phyloP scores from a whole-genome alignment of 257 asterid genomes.

The Scutellaria galericulata region DNA sequence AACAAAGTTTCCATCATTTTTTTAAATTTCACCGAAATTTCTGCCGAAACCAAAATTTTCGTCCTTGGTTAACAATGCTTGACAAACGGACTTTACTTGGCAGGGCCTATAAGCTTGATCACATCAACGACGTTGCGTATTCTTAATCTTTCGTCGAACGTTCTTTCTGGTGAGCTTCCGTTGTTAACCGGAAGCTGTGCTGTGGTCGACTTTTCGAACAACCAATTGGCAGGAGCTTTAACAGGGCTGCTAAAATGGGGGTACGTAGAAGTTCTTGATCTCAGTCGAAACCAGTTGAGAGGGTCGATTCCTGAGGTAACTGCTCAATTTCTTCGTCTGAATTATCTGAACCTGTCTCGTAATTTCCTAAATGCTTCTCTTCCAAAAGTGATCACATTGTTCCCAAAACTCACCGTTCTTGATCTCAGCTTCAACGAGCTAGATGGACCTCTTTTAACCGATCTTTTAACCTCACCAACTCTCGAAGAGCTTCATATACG shows the following conservation, averaged over 20 bases:
- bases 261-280: conserved; percentile 76
- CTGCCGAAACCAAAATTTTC: too few species aligned
- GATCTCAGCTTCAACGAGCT: conserved; percentile 85
- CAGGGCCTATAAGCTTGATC: conserved; percentile 76
- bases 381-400: conserved; percentile 62
- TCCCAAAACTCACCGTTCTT: conserved; percentile 69
- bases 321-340: conserved; percentile 80
- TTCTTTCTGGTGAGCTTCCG: conserved; percentile 87
- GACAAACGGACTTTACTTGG: neutral
- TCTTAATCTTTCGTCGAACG: conserved; percentile 84
- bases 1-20: too few species aligned
- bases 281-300: conserved; percentile 69
- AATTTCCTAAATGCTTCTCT: conserved; percentile 68
- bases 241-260: conserved; percentile 86
- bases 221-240: conserved; percentile 76
- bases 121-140: conserved; percentile 76
- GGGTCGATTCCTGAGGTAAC: conserved; percentile 82
- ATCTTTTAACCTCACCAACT: conserved; percentile 61
- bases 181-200: conserved; percentile 74
- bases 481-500: conserved; percentile 72
- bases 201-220: conserved; percentile 74
- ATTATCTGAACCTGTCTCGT: conserved; percentile 69
- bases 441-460: conserved; percentile 64
- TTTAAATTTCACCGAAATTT: too few species aligned
- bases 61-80: neutral